These are phyloP conservation scores for Saxispiralis lemnorum DNA, from an alignment of 495 filamentous ascomycete genomes.

Conservation along the genomic window DNA sequence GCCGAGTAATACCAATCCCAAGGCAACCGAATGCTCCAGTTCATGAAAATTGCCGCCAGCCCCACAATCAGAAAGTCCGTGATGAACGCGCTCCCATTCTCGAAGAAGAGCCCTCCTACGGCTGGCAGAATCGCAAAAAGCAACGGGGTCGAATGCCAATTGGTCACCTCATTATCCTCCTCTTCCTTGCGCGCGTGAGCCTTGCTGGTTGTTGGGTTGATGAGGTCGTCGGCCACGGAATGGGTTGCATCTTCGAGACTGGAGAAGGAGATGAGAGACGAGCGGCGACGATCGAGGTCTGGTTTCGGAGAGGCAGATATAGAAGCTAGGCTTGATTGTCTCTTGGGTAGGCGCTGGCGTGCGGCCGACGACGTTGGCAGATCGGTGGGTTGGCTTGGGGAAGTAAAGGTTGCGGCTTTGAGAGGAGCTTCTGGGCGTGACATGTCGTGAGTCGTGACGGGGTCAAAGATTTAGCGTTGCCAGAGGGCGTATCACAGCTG, in stretches of 20 bases:
- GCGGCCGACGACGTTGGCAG: neutral
- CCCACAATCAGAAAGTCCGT: conserved; percentile 71
- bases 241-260: conserved; percentile 7
- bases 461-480: no score
- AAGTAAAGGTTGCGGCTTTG: no score
- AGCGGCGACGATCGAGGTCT: conserved; percentile 5
- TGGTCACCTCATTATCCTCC: conserved; percentile 32
- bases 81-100: conserved; percentile 61
- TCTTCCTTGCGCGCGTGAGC: neutral
- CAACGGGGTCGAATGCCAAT: conserved; percentile 64
- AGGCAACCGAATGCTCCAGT: conserved; percentile 81
- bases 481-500: no score
- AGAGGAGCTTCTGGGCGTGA: no score
- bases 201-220: conserved; percentile 8
- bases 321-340: neutral
- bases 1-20: conserved; percentile 91
- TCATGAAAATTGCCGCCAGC: conserved; percentile 68
- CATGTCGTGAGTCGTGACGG: no score
- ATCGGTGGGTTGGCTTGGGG: neutral
- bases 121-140: conserved; percentile 72
- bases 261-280: conserved; percentile 11
- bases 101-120: conserved; percentile 65
- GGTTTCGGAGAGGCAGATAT: conserved; percentile 1
- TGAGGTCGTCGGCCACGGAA: conserved; percentile 5
- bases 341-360: neutral